phyloP scores from a whole-genome alignment of 805 yeast genomes.

The Huiozyma naganishii region DNA sequence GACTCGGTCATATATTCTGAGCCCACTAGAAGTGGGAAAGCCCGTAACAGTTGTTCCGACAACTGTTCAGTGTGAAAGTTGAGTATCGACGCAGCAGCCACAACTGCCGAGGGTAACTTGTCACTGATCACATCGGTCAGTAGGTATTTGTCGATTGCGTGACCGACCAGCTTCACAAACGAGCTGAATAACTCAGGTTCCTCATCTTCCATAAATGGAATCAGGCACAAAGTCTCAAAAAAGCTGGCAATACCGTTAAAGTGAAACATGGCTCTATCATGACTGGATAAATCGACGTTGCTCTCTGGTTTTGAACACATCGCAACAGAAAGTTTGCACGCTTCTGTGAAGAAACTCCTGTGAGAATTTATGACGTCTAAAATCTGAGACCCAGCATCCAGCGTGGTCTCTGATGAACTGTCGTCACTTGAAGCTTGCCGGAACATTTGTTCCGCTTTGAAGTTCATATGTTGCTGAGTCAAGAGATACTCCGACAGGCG shows the following conservation, averaged over 20 bases:
- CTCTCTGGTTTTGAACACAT: constrained; percentile 10
- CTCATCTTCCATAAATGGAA: constrained; percentile 32
- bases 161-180: constrained; percentile 37
- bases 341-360: constrained; percentile 26
- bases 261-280: constrained; percentile 10
- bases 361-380: constrained; percentile 19
- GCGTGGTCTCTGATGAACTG: background rate
- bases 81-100: constrained; percentile 48
- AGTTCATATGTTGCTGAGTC: background rate
- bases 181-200: constrained; percentile 35
- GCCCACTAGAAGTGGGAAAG: constrained; percentile 44
- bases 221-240: constrained; percentile 23
- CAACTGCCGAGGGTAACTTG: constrained; percentile 28
- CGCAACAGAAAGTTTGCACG: constrained; percentile 21
- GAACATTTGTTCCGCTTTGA: constrained; percentile 3
- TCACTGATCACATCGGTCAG: constrained; percentile 15
- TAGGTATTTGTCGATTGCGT: constrained; percentile 42
- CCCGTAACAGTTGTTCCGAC: constrained; percentile 29
- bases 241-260: constrained; percentile 31
- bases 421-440: background rate
- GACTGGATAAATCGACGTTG: constrained; percentile 13
- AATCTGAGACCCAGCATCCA: constrained; percentile 15
- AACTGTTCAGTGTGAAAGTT: constrained; percentile 29
- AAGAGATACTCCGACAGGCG: constrained; percentile 6
- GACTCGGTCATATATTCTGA: constrained; percentile 38